These are phyloP conservation scores for Colletotrichum sublineola DNA, from an alignment of 2,329 filamentous ascomycete species.

Conservation along the genomic window DNA sequence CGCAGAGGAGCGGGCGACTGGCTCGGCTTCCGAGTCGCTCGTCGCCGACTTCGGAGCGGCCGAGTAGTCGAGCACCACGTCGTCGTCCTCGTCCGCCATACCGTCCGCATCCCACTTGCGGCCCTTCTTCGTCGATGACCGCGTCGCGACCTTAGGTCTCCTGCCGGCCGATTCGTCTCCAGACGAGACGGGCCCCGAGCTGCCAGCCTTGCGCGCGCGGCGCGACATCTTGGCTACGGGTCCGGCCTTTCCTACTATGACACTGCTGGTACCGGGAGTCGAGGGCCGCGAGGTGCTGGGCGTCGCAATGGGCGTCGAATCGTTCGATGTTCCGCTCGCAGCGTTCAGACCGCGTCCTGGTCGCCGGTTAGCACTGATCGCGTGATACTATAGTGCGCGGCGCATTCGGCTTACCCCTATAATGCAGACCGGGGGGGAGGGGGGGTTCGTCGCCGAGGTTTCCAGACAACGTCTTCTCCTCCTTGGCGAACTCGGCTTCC, in stretches of 20 bases:
- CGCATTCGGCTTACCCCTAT: slow-evolving; percentile 38
- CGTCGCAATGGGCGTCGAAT: slow-evolving; percentile 77
- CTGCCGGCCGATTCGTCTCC: slow-evolving; percentile 81
- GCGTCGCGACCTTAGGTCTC: slow-evolving; percentile 66
- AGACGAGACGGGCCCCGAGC: slow-evolving; percentile 79
- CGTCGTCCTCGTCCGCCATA: slow-evolving; percentile 84
- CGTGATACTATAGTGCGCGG: neutral
- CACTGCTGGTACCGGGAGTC: slow-evolving; percentile 76
- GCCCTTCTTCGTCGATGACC: slow-evolving; percentile 80
- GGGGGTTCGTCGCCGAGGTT: slow-evolving; percentile 56
- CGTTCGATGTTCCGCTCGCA: slow-evolving; percentile 64
- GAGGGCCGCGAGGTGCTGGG: slow-evolving; percentile 84
- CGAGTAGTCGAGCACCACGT: slow-evolving; percentile 91
- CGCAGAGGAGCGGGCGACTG: slow-evolving; percentile 65
- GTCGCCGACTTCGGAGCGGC: slow-evolving; percentile 64
- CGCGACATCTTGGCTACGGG: slow-evolving; percentile 84
- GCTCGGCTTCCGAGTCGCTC: slow-evolving; percentile 66
- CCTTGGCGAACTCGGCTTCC: slow-evolving; percentile 49
- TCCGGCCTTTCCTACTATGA: slow-evolving; percentile 80
- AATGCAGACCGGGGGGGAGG: slow-evolving; percentile 44
- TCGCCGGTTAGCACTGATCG: slow-evolving; percentile 14
- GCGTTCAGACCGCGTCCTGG: slow-evolving; percentile 52
- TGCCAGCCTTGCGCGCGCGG: slow-evolving; percentile 78
- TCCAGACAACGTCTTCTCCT: slow-evolving; percentile 52
- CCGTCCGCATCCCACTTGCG: slow-evolving; percentile 95